A percentile compares a stretch with the other conserved stretches of the same genome.
Conservation (phyloP, 352 stramenopile genomes). For the Pythium phragmitis region DNA sequence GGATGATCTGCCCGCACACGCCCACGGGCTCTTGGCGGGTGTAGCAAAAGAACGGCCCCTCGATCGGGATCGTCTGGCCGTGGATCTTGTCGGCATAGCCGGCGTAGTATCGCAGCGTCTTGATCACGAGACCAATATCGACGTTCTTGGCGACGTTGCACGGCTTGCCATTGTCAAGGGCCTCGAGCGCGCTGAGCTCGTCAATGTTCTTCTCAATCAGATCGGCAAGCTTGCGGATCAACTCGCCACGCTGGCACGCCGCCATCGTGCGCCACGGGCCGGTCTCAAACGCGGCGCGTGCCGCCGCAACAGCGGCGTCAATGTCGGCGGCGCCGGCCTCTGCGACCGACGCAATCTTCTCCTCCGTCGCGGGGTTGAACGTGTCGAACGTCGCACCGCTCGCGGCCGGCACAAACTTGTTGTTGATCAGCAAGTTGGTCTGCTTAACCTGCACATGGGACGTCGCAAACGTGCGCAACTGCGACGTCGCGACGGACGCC, state of each 20-base stretch:
- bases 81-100: slow-evolving; percentile 40
- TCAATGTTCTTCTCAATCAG: slow-evolving; percentile 38
- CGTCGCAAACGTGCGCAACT: slow-evolving; percentile 30
- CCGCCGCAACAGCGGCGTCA: slow-evolving; percentile 46
- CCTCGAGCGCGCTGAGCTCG: slow-evolving; percentile 51
- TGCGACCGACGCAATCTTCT: slow-evolving; percentile 52
- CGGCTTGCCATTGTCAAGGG: slow-evolving; percentile 68
- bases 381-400: slow-evolving; percentile 64
- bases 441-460: slow-evolving; percentile 44
- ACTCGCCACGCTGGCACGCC: slow-evolving; percentile 40
- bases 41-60: slow-evolving; percentile 51
- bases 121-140: slow-evolving; percentile 67
- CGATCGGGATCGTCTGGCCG: slow-evolving; percentile 59
- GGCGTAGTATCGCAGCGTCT: slow-evolving; percentile 62
- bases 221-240: slow-evolving; percentile 57
- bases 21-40: slow-evolving; percentile 62
- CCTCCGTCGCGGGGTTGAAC: slow-evolving; percentile 55
- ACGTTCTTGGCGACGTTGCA: slow-evolving; percentile 53
- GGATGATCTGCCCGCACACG: slow-evolving; percentile 62
- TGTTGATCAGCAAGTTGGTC: slow-evolving; percentile 86
- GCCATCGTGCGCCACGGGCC: slow-evolving; percentile 43
- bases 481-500: slow-evolving; percentile 24
- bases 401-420: slow-evolving; percentile 73
- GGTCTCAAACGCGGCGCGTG: slow-evolving; percentile 41
- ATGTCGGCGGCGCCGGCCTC: slow-evolving; percentile 41